Evolutionary conservation across 768 basidiomycete genomes (phyloP), one percentile per base, ranked within the genome.

Genomic region (Collybia nuda): DNA sequence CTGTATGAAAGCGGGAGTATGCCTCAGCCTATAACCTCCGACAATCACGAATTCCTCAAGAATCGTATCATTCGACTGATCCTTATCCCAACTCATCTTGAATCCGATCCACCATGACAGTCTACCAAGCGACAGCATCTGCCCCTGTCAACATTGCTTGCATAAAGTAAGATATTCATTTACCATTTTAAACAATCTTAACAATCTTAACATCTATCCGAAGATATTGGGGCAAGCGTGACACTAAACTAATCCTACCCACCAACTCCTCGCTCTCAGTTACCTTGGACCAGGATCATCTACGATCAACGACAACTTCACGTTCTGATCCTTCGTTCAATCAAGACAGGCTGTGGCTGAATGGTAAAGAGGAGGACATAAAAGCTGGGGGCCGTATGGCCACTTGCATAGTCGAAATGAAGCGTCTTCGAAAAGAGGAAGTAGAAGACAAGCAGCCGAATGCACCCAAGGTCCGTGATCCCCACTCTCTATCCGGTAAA

Each of bases 171-270:
- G n/a, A 15, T 24, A 32, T 38, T 39, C 47, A 24, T 35, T n/a
- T 47, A 26, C 36, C 22, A 6, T 21, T 18, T 44, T 18, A 39
- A 17, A n/a, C n/a, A n/a, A n/a, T n/a, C n/a, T n/a, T n/a, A 40
- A 57, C 51, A 32, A 56, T 52, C 17, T 29, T 32, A 11, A 50
- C 19, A 32, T 44, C 36, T 24, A n/a, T 22, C 6, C 49, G 17
- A 51, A 95, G 90, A 67, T 98, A 98, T 78, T 99, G 97, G 97
- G 97, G 97, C 56, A 99, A 99, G 71, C 90, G 97, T 54, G 90
- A 98, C 70, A 95, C 93, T 3, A 81, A 86, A 59, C 84, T 98
- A 56, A 98, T 98, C 66, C 77, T 99, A 50, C 97, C 97, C 39
- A 98, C 94, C 56, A 99, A 99, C 72, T 93, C 93, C 0, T 98